Conservation (phyloP, 768 basidiomycete species). For the Amyloporia xantha region DNA sequence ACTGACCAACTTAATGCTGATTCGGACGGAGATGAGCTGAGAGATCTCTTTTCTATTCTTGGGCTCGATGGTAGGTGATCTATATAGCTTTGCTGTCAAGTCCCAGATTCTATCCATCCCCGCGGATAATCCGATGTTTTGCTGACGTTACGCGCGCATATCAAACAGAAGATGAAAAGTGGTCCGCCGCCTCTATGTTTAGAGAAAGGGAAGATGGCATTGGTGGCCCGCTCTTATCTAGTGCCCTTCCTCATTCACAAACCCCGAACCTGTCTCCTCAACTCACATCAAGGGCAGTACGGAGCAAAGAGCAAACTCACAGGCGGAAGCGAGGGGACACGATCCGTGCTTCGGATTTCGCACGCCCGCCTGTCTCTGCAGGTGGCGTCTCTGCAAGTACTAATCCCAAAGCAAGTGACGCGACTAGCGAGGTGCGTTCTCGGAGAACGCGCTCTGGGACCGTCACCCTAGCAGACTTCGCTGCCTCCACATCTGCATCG, state of each 20-base stretch:
- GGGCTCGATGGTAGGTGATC: constrained; percentile 21
- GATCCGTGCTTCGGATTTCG: constrained; percentile 43
- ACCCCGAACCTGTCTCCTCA: no score
- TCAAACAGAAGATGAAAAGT: constrained; percentile 10
- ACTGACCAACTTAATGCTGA: neutral
- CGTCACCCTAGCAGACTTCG: constrained; percentile 23
- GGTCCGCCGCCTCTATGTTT: no score
- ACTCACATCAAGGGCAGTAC: neutral
- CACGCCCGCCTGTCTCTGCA: constrained; percentile 9
- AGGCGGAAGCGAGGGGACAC: constrained; percentile 37
- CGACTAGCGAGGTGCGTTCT: constrained; percentile 14
- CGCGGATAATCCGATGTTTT: neutral
- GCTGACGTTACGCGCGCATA: neutral
- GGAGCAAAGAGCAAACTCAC: constrained; percentile 8
- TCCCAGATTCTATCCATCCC: neutral
- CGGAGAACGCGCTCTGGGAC: constrained; percentile 46
- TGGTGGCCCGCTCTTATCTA: no score
- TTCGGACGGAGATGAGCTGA: constrained; percentile 14
- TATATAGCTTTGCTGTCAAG: no score
- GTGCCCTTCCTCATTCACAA: no score
- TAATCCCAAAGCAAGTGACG: neutral
- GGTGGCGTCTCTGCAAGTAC: neutral
- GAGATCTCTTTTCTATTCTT: constrained; percentile 18
- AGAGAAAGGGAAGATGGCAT: no score
- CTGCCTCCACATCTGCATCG: neutral